phyloP scores from a whole-genome alignment of 805 yeast species.

The Schwanniomyces polymorphus region DNA sequence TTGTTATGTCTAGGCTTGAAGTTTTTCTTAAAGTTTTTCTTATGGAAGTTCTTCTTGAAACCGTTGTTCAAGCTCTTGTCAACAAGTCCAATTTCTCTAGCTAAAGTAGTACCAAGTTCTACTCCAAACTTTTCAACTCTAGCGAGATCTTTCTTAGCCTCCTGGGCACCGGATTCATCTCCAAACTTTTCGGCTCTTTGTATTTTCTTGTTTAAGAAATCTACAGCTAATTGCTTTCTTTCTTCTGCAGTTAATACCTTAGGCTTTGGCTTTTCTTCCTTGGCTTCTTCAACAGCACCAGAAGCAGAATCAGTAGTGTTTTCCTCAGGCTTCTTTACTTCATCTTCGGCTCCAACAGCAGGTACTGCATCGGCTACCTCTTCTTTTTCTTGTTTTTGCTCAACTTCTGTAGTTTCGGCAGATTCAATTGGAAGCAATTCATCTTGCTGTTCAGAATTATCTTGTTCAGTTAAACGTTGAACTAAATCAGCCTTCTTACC shows the following conservation, averaged over 20 bases:
- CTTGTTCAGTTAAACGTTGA: slow-evolving; percentile 62
- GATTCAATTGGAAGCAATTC: slow-evolving; percentile 9
- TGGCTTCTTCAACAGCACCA: slow-evolving; percentile 9
- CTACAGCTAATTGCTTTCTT: slow-evolving; percentile 66
- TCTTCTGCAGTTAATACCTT: slow-evolving; percentile 62
- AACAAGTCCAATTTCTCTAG: slow-evolving; percentile 63
- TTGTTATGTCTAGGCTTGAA: slow-evolving; percentile 2
- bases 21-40: slow-evolving; percentile 4
- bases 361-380: slow-evolving; percentile 12
- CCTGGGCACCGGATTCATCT: slow-evolving; percentile 53
- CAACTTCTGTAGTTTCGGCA: slow-evolving; percentile 14
- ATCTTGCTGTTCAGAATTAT: slow-evolving; percentile 19
- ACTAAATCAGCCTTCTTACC: slow-evolving; percentile 84
- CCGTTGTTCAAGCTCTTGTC: slow-evolving; percentile 30
- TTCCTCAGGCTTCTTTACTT: slow-evolving; percentile 9
- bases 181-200: slow-evolving; percentile 80
- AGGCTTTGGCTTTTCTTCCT: slow-evolving; percentile 31
- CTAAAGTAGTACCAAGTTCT: slow-evolving; percentile 62
- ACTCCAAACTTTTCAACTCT: slow-evolving; percentile 87
- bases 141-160: slow-evolving; percentile 59
- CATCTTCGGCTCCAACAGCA: slow-evolving; percentile 12
- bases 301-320: slow-evolving; percentile 11
- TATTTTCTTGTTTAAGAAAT: slow-evolving; percentile 64
- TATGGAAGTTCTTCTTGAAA: slow-evolving; percentile 8
- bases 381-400: slow-evolving; percentile 14